These are phyloP conservation scores for Pseudophaeomoniella oleicola DNA, from an alignment of 2,329 filamentous ascomycete species.

Conservation along the genomic window DNA sequence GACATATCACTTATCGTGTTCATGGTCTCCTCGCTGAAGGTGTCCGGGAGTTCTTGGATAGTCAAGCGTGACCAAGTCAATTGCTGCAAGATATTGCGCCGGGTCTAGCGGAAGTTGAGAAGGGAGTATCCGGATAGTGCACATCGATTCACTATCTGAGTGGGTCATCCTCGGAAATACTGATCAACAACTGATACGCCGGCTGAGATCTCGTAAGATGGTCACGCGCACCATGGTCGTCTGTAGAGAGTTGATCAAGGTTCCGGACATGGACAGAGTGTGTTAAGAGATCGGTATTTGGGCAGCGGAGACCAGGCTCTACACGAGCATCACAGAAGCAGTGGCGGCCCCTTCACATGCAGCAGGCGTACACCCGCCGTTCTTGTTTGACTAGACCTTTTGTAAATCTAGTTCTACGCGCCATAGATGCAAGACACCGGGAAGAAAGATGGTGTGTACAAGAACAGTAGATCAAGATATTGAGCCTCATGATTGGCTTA, in stretches of 20 bases:
- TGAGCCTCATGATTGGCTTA: background rate
- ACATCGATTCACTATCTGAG: background rate
- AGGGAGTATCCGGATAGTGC: background rate
- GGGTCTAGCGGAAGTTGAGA: background rate
- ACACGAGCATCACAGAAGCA: no score
- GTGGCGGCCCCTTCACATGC: background rate
- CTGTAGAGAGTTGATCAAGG: no score
- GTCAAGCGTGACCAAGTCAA: background rate
- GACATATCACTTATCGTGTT: constrained; percentile 29
- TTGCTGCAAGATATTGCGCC: background rate
- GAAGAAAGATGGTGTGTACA: background rate
- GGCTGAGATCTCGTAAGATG: background rate
- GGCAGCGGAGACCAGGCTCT: no score
- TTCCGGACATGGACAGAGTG: no score
- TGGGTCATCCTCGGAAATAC: background rate
- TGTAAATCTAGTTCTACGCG: background rate
- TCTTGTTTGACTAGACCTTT: background rate
- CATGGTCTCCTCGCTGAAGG: constrained; percentile 23
- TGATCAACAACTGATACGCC: background rate
- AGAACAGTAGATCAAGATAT: background rate
- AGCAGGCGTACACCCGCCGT: background rate
- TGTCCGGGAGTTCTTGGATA: constrained; percentile 1
- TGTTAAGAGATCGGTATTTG: no score
- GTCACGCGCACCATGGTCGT: no score
- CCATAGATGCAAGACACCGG: background rate